Base-by-base conservation (phyloP, 23 red algal species). In the Chondrus crispus region DNA sequence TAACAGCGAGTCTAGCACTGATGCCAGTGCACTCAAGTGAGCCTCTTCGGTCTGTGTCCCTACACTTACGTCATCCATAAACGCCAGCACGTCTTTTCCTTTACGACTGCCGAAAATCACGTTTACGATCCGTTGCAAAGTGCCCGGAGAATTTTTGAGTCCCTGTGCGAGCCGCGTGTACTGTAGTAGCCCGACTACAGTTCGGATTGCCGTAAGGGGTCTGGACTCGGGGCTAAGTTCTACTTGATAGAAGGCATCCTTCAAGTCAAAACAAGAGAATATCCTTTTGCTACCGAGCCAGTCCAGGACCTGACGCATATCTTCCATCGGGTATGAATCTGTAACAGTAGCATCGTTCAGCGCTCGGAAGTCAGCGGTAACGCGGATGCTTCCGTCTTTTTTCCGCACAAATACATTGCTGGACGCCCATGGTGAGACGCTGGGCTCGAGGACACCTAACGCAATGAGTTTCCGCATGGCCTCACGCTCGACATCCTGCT, bases 111-210 rank as follows among this genome's bases (percentile, higher is more conserved):
- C n/a, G n/a, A n/a, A n/a, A n/a, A n/a, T n/a, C n/a, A n/a, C n/a
- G n/a, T n/a, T n/a, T n/a, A n/a, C n/a, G n/a, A n/a, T n/a, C 33
- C 85, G 74, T 50, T 89, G 85, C 12, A 89, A 58, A 12, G 85
- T 79, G 19, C 30, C n/a, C 18, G 69, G 69, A 40, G 69, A 11
- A 40, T 74, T 91, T 24, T 20, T 80, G 28, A 91, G 32, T 29
- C 87, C 87, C 26, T 43, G 5, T 19, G 28, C 30, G 24, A 42
- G 7, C 44, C 71, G 37, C 39, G 71, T 91, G 51, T 84, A 83
- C 75, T 77, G 37, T 11, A 91, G 45, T n/a, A 91, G 51, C 26
- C 72, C 87, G n/a, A 91, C 20, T 19, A 43, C 6, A 26, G 87
- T 91, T 24, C 55, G 29, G 20, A 91, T 74, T 4, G 87, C 72